Base-by-base conservation (phyloP, 2,329 filamentous ascomycete genomes). In the Fusarium sp. region DNA sequence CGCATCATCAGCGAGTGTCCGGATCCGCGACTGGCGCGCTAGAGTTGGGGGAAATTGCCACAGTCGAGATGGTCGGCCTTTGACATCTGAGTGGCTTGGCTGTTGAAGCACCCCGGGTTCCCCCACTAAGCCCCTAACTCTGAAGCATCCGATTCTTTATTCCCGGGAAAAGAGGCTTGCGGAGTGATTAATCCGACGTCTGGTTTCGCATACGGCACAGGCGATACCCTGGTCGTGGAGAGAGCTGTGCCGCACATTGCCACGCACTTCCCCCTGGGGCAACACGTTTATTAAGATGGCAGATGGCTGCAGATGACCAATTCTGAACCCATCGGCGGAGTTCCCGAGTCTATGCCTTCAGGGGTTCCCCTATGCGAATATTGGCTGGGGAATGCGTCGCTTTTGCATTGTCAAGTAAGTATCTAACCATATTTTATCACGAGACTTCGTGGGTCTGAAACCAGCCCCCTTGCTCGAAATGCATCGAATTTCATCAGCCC, bases 181-280 rank as follows among this genome's bases (percentile, higher is more conserved):
- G 60, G 60, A 41, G 24, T 20, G 60, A 54, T 64, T 64, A 54
- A 50, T 64, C 60, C 60, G 45, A 39, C 60, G 33, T 48, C 16
- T 59, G 56, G 39, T 27, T 14, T 41, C n/a, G 48, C 10, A 31
- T 3, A 20, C 54, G 31, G 54, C 24, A 52, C 48, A 29, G 24
- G 10, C 11, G 24, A 18, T 16, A 24, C 56, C 54, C 54, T 35
- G 13, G 52, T 54, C 14, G 52, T 7, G 52, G 31, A 37, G 9
- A 27, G 18, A 50, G 20, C 60, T 63, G 60, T 63, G 59, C 59
- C 59, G 29, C 59, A 62, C 41, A 35, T 48, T 48, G n/a, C 41
- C 29, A 39, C 41, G 20, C 39, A 33, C 35, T 61, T 50, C 16
- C 35, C 37, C 22, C 35, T 43, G 57, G 37, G 35, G 22, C n/a